Base-by-base conservation (phyloP, 176 grass and related monocot species). In the Saccharum spontaneum region DNA sequence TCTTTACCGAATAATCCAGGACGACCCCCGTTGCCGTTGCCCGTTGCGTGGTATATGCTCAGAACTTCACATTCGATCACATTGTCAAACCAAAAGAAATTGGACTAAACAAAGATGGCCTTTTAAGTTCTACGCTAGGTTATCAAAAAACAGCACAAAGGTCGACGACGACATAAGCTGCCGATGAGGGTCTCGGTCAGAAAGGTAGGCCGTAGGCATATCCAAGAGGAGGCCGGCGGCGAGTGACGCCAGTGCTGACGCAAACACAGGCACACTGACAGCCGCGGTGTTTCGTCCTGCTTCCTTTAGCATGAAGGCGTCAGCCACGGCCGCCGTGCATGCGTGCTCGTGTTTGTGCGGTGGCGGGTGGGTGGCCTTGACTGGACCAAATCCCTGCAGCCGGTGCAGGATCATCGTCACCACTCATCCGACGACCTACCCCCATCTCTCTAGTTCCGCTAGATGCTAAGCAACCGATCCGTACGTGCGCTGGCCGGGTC, bases 191-290 rank as follows among this genome's bases (percentile, higher is more conserved):
- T 17, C 48, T 7, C 2, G 69, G 75, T 71, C 37, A 44, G 75
- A 61, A 13, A 38, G 67, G 46, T 75, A 75, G 26, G 45, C 73
- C 26, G 63, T 16, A 68, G 78, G 68, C 55, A 59, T 67, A 59
- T 59, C 65, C 36, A 34, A 18, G 49, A 18, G 16, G 49, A 18
- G 15, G 15, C 17, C 50, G 34, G 18, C 33, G 54, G 6, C 61
- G 26, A 31, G 46, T 80, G 84, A 80, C 84, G 84, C 68, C 62
- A 86, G 77, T n/a, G 55, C 84, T 22, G 68, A 86, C 76, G 84
- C 12, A 37, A 75, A 4, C 38, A 13, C 61, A 6, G 48, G 49
- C 50, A 20, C 17, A 22, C 52, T 15, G 52, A 55, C 52, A 50
- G 22, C 38, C 41, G 40, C 77, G 40, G 71, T 40, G 60, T 30